Base-by-base conservation (phyloP, 176 grass and related monocot species). In the Zizania latifolia region DNA sequence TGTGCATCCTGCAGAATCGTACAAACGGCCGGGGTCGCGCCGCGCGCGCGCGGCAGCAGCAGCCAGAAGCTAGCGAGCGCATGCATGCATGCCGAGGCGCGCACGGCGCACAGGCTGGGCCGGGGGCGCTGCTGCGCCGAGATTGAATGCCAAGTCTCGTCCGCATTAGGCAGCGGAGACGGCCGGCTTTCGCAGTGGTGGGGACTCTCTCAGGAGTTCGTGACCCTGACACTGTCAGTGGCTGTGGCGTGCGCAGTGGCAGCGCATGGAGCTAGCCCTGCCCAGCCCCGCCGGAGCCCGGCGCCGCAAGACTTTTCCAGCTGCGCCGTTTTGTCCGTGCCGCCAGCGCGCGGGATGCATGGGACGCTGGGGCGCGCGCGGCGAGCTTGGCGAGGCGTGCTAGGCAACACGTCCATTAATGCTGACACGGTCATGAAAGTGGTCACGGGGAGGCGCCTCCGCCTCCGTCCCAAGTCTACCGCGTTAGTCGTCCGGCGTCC, bases 191-290 rank as follows among this genome's bases (percentile, higher is more conserved):
- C 12, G 24, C 62, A 36, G 46, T 34, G 37, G 2, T 2, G 26
- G 56, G 62, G 46, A 46, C 36, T 57, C 57, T 23, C 85, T 41
- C 74, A 54, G 80, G 80, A 35, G 85, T 74, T 54, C 62, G 69
- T 73, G 80, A 44, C 43, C n/a, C 86, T 83, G 80, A 35, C 80
- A 83, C 21, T 74, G 86, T 88, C 85, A 83, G 80, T 54, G 68
- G 14, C 58, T 51, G 33, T 61, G 4, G 24, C 10, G 19, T 1
- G 5, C 19, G 58, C 28, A n/a, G n/a, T n/a, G n/a, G 13, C 58
- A 30, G 58, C 22, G 35, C 63, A 17, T 11, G 67, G 58, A 57
- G 59, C 60, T 79, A 67, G 38, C 46, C 76, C 43, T 72, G 50
- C 26, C 50, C 4, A 19, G 35, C 37, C 34, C 66, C 23, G 40